Evolutionary conservation across 139 green algal species (phyloP), one percentile per base, ranked within the genome.

Genomic region (Tetratostichococcus sp.): DNA sequence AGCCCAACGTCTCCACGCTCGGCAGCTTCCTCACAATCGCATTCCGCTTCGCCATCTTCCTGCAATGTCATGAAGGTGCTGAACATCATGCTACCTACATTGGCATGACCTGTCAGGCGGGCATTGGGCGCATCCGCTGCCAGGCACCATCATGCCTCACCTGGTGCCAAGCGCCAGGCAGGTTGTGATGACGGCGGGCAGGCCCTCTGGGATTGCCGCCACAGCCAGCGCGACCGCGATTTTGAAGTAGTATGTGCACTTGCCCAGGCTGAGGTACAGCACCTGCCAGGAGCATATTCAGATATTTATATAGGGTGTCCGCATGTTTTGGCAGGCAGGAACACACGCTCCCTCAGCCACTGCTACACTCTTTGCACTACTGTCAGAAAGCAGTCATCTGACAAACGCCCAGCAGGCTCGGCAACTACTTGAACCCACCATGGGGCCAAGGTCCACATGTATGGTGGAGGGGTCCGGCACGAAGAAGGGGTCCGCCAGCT

Each of bases 181-280:
- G n/a, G 96, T 99, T 59, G 96, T 99, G 80, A 99, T 98, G 4
- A 99, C 95, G 8, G 96, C 96, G 65, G 96, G 96, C 31, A 99
- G 83, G 59, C 96, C 96, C 84, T 99, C 96, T 14, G 96, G 96
- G 76, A 99, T 99, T 32, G 96, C 96, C 0, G 96, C 96, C n/a
- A 99, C 96, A 0, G 96, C 96, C 70, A 99, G 86, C 0, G 94
- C 94, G 23, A 98, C 82, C 1, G 95, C 96, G 68, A 99, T 98
- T 87, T 97, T 97, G 85, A 97, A 96, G 83, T 97, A 97, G 86
- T 97, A 97, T 32, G 90, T 93, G 73, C 84, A 92, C 80, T 94
- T 95, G 62, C 34, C 71, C 31, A 85, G 67, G 50, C 50, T 62
- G 14, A 62, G 50, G 50, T 28, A 62, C 50, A 62, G 50, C 50